A percentile compares a stretch with the other conserved stretches of the same genome.
Conservation (phyloP, 1,284 basidiomycete genomes). For the Gastroboletus turbinatus region DNA sequence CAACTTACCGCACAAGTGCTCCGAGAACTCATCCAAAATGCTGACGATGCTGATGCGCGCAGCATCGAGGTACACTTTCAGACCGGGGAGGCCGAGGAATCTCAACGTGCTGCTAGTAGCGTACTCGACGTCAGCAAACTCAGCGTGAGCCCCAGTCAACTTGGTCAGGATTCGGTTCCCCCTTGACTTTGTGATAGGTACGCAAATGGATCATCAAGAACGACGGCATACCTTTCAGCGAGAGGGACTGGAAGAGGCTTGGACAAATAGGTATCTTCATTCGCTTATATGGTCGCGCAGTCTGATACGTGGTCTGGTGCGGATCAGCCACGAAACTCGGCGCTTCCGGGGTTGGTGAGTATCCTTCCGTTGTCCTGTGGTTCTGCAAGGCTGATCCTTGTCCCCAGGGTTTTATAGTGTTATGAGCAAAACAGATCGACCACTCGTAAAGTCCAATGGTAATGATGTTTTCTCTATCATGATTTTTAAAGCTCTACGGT, state of each 20-base stretch:
- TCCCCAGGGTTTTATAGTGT: too few species aligned
- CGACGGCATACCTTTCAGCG: slow-evolving; percentile 76
- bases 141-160: not conserved
- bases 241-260: slow-evolving; percentile 83
- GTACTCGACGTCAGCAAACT: not conserved
- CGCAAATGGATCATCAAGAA: slow-evolving; percentile 82
- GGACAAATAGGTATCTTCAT: slow-evolving; percentile 72
- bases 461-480: too few species aligned
- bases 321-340: slow-evolving; percentile 76
- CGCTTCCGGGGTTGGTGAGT: slow-evolving; percentile 70
- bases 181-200: slow-evolving; percentile 1
- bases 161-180: not conserved
- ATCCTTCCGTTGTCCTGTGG: not conserved
- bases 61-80: slow-evolving; percentile 80
- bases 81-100: slow-evolving; percentile 49
- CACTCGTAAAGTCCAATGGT: too few species aligned
- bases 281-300: not conserved
- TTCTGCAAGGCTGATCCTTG: not conserved
- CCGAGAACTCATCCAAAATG: slow-evolving; percentile 90
- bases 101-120: not conserved
- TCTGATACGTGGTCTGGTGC: slow-evolving; percentile 1
- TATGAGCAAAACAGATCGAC: too few species aligned
- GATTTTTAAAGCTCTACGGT: too few species aligned
- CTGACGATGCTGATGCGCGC: slow-evolving; percentile 86
- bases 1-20: slow-evolving; percentile 52